phyloP scores from a whole-genome alignment of 2,329 filamentous ascomycete genomes.

The Colletotrichum simmondsii region DNA sequence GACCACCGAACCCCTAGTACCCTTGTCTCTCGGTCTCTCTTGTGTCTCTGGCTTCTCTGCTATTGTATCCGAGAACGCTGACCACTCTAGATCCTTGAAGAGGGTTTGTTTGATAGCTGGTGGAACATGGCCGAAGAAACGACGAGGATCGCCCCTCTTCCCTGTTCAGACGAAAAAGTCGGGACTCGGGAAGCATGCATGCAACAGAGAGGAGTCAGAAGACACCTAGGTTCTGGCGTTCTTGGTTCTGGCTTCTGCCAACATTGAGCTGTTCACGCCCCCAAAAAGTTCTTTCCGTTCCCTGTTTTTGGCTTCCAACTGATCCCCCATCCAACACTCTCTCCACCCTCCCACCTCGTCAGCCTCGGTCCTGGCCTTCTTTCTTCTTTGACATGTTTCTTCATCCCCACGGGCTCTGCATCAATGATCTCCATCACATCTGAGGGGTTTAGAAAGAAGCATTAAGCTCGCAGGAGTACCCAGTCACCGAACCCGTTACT shows the following conservation, averaged over 20 bases:
- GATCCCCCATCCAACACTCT: background rate
- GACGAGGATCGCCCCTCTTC: background rate
- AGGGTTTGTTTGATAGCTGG: background rate
- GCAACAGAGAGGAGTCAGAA: background rate
- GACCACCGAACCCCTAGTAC: background rate
- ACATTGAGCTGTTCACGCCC: background rate
- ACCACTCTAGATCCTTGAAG: background rate
- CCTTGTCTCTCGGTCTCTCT: background rate
- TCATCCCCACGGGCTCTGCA: background rate
- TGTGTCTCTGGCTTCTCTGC: no score
- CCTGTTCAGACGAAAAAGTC: slow-evolving; percentile 20
- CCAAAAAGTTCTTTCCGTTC: slow-evolving; percentile 1
- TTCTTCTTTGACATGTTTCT: background rate
- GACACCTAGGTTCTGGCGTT: background rate
- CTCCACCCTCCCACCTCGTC: background rate
- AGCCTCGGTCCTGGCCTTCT: slow-evolving; percentile 9
- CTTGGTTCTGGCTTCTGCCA: slow-evolving; percentile 10
- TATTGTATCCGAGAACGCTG: background rate
- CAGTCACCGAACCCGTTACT: background rate
- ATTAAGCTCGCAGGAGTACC: background rate
- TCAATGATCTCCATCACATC: background rate
- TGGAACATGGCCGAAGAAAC: slow-evolving; percentile 22
- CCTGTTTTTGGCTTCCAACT: slow-evolving; percentile 14
- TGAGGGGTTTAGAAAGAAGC: background rate
- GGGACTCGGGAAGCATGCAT: no score